Percentiles rank a stretch among this genome's conserved stretches.
Evolutionary conservation across 2,329 filamentous ascomycete species (phyloP).

Genomic region (Pyrenophora teres): DNA sequence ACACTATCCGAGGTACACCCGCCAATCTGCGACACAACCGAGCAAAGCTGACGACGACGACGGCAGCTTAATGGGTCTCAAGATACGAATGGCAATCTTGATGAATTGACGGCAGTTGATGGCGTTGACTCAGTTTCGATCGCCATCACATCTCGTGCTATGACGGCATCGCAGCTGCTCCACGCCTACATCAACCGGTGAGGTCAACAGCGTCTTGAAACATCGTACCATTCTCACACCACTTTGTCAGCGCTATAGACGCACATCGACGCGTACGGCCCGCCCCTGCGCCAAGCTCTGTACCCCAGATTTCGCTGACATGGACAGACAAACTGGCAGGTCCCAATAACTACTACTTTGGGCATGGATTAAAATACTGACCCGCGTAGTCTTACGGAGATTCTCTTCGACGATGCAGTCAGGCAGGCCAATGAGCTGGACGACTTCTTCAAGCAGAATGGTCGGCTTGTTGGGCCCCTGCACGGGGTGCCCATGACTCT

Average conservation of each 20-base stretch:
- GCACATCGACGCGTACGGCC: constrained; percentile 38
- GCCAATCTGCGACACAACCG: background rate
- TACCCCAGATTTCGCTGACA: constrained; percentile 29
- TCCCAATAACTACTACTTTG: constrained; percentile 49
- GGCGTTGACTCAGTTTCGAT: constrained; percentile 25
- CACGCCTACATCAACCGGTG: constrained; percentile 40
- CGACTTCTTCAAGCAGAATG: constrained; percentile 41
- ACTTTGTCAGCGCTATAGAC: constrained; percentile 34
- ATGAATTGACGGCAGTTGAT: constrained; percentile 20
- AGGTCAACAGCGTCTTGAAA: constrained; percentile 11
- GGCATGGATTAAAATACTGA: constrained; percentile 52
- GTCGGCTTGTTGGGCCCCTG: constrained; percentile 51
- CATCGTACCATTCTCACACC: constrained; percentile 45
- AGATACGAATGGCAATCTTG: constrained; percentile 4
- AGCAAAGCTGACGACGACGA: constrained; percentile 15
- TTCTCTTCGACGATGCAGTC: constrained; percentile 53
- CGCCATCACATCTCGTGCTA: constrained; percentile 32
- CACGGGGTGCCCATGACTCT: constrained; percentile 56
- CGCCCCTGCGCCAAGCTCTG: constrained; percentile 1
- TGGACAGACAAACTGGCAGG: constrained; percentile 50
- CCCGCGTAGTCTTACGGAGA: constrained; percentile 51
- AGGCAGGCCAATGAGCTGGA: constrained; percentile 50
- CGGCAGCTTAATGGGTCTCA: constrained; percentile 21
- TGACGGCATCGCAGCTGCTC: constrained; percentile 38
- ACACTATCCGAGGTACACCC: constrained; percentile 9